Base-by-base conservation (phyloP, 1,139 yeast species). In the Pichia sp. region DNA sequence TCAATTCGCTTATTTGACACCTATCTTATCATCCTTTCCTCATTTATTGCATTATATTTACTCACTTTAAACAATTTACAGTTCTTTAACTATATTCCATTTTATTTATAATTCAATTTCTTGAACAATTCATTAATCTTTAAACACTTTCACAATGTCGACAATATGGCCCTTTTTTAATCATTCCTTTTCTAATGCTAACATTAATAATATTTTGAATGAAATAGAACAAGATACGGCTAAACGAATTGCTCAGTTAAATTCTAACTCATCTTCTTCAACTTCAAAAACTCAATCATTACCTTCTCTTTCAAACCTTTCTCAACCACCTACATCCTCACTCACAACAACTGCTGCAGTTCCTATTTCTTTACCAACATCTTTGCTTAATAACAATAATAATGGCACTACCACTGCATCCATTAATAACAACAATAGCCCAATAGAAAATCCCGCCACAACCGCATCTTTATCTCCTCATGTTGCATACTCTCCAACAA, bases 111-210 rank as follows among this genome's bases (percentile, higher is more conserved):
- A n/a, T n/a, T n/a, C n/a, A n/a, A n/a, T n/a, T n/a, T n/a, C n/a
- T n/a, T n/a, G n/a, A n/a, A n/a, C n/a, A n/a, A 21, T 21, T 8
- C 8, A 21, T 21, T 21, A 21, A 21, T 21, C 6, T 21, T 21
- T 21, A 6, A 6, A 6, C 23, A 6, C 8, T 6, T 21, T 19
- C 20, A 4, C 11, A 43, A 59, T 60, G 63, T 58, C 62, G 28
- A 55, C 59, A 33, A 60, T 61, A 38, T 61, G 65, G 65, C 64
- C 65, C 10, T 61, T 61, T 45, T 61, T 60, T 50, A 59, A 60
- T 43, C 48, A 55, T 20, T 54, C 63, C 4, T 56, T 59, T 27
- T 58, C 63, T 18, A 61, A 60, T 50, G 64, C 62, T 15, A 52
- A 56, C 20, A 61, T 61, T 31, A 57, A 60, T 43, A 54, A 52